Base-by-base conservation (phyloP, 2,329 filamentous ascomycete species). In the Helicocarpus griseus region DNA sequence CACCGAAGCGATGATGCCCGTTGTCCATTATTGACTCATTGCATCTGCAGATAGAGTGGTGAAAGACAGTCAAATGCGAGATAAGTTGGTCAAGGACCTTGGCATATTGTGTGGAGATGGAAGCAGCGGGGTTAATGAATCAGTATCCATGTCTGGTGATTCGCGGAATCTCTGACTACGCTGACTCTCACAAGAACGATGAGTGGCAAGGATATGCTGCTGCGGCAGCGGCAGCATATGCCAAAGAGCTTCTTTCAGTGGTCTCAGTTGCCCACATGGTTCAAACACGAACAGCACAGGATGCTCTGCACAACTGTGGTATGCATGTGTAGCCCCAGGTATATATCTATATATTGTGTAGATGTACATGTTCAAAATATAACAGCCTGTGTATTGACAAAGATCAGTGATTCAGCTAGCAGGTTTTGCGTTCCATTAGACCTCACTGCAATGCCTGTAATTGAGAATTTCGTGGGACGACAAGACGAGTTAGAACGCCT, bases 171-270 rank as follows among this genome's bases (percentile, higher is more conserved):
- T 54, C 28, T 50, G 53, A 54, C 52, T 54, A 54, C 35, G 24
- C 39, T 22, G 52, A 54, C 26, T 54, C 52, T n/a, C 50, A 54
- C 35, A 55, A 55, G 33, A 55, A 50, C 35, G 33, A 57, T 9
- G n/a, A 17, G 11, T 58, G 55, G 55, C 53, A 57, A 43, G 22
- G 28, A 35, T 58, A 58, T 46, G 55, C 56, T 9, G 53, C 56
- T 7, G 45, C 43, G 11, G 39, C 44, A 13, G 55, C 56, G 19
- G 53, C 55, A 14, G 55, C 55, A 5, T 57, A 54, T 52, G 48
- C 55, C 11, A 54, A 53, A 44, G 52, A 33, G 29, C 29, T 33
- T 48, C 57, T 61, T 52, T n/a, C n/a, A n/a, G n/a, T n/a, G n/a
- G n/a, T n/a, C n/a, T n/a, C n/a, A n/a, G n/a, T n/a, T n/a, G n/a